Evolutionary conservation across 441 rosid genomes (phyloP).

Genomic region (Pelargonium citronellum): DNA sequence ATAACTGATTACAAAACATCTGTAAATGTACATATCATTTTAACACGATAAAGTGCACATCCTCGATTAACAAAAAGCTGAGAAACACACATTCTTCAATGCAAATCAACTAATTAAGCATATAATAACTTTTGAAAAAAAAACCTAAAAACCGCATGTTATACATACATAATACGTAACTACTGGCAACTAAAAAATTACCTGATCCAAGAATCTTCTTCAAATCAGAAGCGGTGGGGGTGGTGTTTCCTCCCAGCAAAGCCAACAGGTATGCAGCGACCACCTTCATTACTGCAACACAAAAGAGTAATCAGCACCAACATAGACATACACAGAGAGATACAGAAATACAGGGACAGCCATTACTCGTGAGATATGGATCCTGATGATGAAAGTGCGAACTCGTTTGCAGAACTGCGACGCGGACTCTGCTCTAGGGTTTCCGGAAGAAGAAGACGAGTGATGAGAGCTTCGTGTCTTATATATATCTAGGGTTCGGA

Average conservation of each 20-base stretch:
- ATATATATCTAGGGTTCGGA: slow-evolving; percentile 28
- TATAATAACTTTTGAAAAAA: too few species aligned
- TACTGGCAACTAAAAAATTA: slow-evolving; percentile 9
- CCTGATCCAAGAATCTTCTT: slow-evolving; percentile 65
- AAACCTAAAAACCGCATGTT: not conserved
- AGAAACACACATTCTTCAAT: too few species aligned
- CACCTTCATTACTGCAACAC: slow-evolving; percentile 44
- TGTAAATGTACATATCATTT: too few species aligned
- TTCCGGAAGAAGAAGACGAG: slow-evolving; percentile 1
- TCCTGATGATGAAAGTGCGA: not conserved
- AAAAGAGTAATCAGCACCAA: not conserved
- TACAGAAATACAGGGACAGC: not conserved
- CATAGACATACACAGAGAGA: not conserved
- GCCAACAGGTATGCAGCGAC: slow-evolving; percentile 72
- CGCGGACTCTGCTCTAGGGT: slow-evolving; percentile 2
- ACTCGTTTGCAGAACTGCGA: not conserved
- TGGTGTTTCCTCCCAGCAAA: slow-evolving; percentile 67
- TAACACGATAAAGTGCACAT: too few species aligned
- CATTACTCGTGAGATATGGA: slow-evolving; percentile 12
- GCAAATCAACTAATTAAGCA: too few species aligned
- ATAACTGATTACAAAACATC: not conserved
- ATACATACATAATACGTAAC: not conserved
- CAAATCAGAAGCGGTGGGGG: slow-evolving; percentile 63
- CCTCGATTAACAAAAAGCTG: too few species aligned
- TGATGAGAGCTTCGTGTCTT: not conserved